Evolutionary conservation across 495 filamentous ascomycete genomes (phyloP), one percentile per base, ranked within the genome.

Genomic region (Aspergillus hancockii): DNA sequence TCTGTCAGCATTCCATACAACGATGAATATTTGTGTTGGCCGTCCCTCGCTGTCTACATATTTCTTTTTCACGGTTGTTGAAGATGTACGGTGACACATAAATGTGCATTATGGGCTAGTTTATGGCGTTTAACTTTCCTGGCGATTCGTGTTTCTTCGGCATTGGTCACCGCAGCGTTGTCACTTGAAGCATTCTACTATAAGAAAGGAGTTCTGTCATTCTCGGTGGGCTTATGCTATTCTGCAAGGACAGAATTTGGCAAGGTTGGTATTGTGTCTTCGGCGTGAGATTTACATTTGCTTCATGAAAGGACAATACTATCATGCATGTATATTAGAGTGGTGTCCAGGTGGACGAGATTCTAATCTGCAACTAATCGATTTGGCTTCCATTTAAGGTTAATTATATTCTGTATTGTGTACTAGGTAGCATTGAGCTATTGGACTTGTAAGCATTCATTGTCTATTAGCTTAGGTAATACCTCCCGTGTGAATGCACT

Each of bases 141-240:
- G 19, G 43, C 19, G 43, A 47, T 47, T n/a, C 40, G 21, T 31
- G 12, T 46, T 56, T 38, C 53, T 18, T 13, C 36, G n/a, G 45
- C 30, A 49, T 43, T 36, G 43, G 43, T 50, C 47, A 19, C 52
- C 18, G 18, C 43, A 61, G 53, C 59, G 45, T 55, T 55, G 58
- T 34, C 43, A 14, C 30, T 25, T 52, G 38, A 32, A 58, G 31
- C 46, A 56, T 59, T 50, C 30, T 52, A 52, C 46, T 47, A 51
- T 58, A 8, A 23, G 23, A 41, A 34, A 28, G 55, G 55, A 58
- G 54, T 57, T 57, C 30, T 36, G 31, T 49, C 31, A 49, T 49
- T 4, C 50, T 50, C 36, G 43, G 43, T 47, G 43, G 43, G 18
- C 43, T 47, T 47, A 45, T 55, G 53, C 18, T 55, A 28, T 46